These are phyloP conservation scores for Vitis labrusca DNA, from an alignment of 164 flowering plant genomes.

Conservation along the genomic window DNA sequence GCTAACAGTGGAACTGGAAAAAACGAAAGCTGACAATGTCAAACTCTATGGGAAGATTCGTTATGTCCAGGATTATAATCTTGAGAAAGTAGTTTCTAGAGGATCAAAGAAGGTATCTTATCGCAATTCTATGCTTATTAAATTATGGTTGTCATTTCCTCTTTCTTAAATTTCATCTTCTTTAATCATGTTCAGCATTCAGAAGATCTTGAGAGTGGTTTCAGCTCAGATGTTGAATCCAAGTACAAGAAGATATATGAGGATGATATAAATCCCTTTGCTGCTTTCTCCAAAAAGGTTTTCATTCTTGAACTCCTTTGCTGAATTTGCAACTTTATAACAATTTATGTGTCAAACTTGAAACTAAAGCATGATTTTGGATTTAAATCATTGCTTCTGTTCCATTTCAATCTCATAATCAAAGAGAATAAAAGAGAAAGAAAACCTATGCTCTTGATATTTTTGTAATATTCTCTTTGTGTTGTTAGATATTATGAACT, in stretches of 20 bases:
- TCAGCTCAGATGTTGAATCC: conserved; percentile 91
- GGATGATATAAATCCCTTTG: conserved; percentile 99
- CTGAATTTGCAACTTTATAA: neutral
- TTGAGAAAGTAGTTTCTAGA: conserved; percentile 89
- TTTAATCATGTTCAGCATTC: conserved; percentile 48
- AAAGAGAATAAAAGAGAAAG: too few relatives aligned
- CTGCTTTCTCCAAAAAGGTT: conserved; percentile 99
- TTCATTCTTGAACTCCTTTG: neutral
- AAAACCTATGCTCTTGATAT: neutral
- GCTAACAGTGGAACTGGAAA: conserved; percentile 76
- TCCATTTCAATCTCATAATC: neutral
- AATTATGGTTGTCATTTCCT: neutral
- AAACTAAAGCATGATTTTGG: neutral
- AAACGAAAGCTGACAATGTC: conserved; percentile 94
- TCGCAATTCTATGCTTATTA: conserved; percentile 2
- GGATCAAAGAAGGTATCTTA: conserved; percentile 84
- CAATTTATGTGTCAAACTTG: neutral
- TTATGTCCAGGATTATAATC: conserved; percentile 94
- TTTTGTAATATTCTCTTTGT: neutral
- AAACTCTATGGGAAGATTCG: conserved; percentile 98
- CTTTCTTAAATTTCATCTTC: neutral
- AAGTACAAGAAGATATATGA: conserved; percentile 98
- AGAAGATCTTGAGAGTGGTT: conserved; percentile 96
- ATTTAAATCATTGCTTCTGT: neutral
- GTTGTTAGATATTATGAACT: neutral